phyloP scores from a whole-genome alignment of 2,329 filamentous ascomycete species.

The Alternaria sp. region DNA sequence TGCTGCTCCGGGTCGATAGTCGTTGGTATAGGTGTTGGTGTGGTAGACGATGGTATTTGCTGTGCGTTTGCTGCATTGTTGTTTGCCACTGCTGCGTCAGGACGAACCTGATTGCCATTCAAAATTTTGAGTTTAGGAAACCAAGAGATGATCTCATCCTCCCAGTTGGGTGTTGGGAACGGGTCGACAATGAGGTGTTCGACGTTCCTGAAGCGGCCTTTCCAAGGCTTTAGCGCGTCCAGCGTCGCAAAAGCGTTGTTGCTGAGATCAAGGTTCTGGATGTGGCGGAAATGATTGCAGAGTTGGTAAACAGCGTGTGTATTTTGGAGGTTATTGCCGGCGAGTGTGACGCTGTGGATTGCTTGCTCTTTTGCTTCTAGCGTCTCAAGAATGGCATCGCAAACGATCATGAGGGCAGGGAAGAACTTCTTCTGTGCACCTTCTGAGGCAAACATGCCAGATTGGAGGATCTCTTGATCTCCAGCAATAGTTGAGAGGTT shows the following conservation, averaged over 20 bases:
- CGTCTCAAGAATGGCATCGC: conserved; percentile 78
- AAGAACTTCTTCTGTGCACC: conserved; percentile 86
- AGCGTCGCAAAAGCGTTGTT: conserved; percentile 78
- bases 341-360: conserved; percentile 82
- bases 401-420: conserved; percentile 87
- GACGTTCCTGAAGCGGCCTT: conserved; percentile 77
- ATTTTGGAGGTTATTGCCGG: conserved; percentile 79
- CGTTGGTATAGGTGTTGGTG: conserved; percentile 11
- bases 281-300: conserved; percentile 79
- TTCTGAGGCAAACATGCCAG: conserved; percentile 77
- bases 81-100: conserved; percentile 63
- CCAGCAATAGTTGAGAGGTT: conserved; percentile 80
- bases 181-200: conserved; percentile 77
- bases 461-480: conserved; percentile 74
- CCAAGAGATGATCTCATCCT: conserved; percentile 76
- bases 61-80: conserved; percentile 11
- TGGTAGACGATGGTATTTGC: conserved; percentile 25
- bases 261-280: conserved; percentile 89
- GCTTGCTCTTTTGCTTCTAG: conserved; percentile 76
- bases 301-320: conserved; percentile 77
- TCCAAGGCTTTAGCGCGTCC: conserved; percentile 76
- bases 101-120: conserved; percentile 77
- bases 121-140: conserved; percentile 82
- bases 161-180: conserved; percentile 60
- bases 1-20: conserved; percentile 21